Evolutionary conservation across 345 rosid genomes (phyloP), one percentile per base, ranked within the genome.

Genomic region (Eucalyptus cloeziana): DNA sequence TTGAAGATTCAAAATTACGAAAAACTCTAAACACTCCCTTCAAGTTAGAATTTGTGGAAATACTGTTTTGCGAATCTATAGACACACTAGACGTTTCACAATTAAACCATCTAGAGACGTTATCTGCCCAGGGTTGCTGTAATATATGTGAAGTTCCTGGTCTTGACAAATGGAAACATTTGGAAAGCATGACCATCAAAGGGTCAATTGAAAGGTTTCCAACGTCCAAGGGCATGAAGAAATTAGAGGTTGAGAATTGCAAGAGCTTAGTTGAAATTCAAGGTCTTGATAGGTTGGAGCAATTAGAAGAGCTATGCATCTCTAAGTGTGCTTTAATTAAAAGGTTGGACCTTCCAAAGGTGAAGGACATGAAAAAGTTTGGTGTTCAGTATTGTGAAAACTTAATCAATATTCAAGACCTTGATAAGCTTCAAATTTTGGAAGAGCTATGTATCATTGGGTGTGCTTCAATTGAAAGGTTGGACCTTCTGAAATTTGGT

Each of bases 41-140:
- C 40, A 13, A 67, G n/a, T 67, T 67, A 37, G 76, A 62, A n/a
- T 13, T 67, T 37, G 16, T n/a, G 21, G 10, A 67, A 16, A 4
- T 67, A 2, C 7, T 3, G 7, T 15, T 7, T 0, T n/a, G 40
- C 3, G 0, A 67, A 7, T 15, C 15, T 15, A 7, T n/a, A 0
- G 37, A n/a, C 2, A 67, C 21, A n/a, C 40, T 67, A 0, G 40
- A 67, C 1, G 6, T 67, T 67, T 67, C 76, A n/a, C 76, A 13
- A 67, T 67, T 31, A 4, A 67, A 31, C 3, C 10, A 1, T 67
- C 11, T 67, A 0, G 0, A 30, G 40, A 31, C 5, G 3, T 31
- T 67, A 67, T 15, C 10, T 14, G 22, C 37, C 21, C 5, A 4
- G 5, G 4, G 10, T 31, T 67, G 76, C 1, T 14, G 4, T 7